A percentile compares a stretch with the other conserved stretches of the same genome.
phyloP scores from a whole-genome alignment of 495 filamentous ascomycete genomes.

The Aspergillus funiculosus region DNA sequence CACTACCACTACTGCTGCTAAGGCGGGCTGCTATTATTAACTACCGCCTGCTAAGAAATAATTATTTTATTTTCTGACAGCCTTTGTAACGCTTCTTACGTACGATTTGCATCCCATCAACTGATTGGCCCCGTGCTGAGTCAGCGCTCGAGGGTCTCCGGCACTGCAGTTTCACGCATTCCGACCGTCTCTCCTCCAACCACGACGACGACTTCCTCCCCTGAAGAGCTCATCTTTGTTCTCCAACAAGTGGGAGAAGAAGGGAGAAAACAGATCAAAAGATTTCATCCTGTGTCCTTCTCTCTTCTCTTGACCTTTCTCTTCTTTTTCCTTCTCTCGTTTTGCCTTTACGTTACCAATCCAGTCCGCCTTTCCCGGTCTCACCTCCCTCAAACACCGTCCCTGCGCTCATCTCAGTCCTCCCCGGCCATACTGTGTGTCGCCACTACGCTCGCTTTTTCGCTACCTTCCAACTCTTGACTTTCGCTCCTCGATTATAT shows the following conservation, averaged over 20 bases:
- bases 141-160: conserved; percentile 15
- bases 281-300: conserved; percentile 6
- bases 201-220: conserved; percentile 9
- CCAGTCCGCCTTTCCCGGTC: conserved; percentile 7
- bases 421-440: conserved; percentile 35
- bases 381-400: too few species aligned
- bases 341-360: too few species aligned
- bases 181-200: conserved; percentile 24
- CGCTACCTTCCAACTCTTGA: conserved; percentile 7
- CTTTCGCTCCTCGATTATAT: conserved; percentile 16
- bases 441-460: conserved; percentile 33
- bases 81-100: neutral
- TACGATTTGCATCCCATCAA: neutral
- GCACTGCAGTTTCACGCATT: conserved; percentile 20
- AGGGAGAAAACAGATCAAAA: conserved; percentile 1
- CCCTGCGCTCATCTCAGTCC: too few species aligned
- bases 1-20: too few species aligned
- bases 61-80: neutral
- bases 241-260: too few species aligned
- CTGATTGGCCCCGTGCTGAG: conserved; percentile 22
- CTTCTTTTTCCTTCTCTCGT: conserved; percentile 18
- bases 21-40: too few species aligned
- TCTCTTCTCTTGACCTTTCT: conserved; percentile 5
- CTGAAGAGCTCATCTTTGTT: conserved; percentile 13
- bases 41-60: neutral